phyloP scores from a whole-genome alignment of 2,329 filamentous ascomycete genomes.

The Sporothrix mexicana region DNA sequence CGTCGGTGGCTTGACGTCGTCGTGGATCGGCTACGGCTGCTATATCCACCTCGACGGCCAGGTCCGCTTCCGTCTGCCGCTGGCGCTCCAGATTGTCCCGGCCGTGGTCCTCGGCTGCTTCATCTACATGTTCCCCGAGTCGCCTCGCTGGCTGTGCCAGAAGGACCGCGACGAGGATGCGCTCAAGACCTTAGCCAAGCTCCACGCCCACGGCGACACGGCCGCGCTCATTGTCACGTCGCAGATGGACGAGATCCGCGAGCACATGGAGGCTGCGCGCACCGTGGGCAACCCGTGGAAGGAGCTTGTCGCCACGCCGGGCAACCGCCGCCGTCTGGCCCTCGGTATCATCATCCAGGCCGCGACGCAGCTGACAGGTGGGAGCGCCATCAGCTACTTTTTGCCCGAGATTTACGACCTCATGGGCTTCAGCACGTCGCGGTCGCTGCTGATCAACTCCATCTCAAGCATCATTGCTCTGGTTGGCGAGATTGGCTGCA shows the following conservation, averaged over 20 bases:
- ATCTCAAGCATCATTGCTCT: slow-evolving; percentile 8
- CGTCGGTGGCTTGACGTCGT: neutral
- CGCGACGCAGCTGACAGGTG: neutral
- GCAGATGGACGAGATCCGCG: slow-evolving; percentile 9
- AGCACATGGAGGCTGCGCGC: slow-evolving; percentile 7
- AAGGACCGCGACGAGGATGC: slow-evolving; percentile 5
- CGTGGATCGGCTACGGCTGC: slow-evolving; percentile 6
- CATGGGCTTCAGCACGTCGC: slow-evolving; percentile 15
- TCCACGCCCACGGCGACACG: slow-evolving; percentile 5
- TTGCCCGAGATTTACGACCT: slow-evolving; percentile 11
- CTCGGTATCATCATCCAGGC: slow-evolving; percentile 7
- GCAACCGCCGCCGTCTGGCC: neutral
- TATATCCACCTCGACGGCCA: neutral
- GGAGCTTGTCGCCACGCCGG: neutral
- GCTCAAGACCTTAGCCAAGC: neutral
- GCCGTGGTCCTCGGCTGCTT: neutral
- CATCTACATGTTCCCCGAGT: slow-evolving; percentile 10
- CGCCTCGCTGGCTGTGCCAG: neutral
- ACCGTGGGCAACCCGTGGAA: slow-evolving; percentile 4
- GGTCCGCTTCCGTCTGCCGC: neutral
- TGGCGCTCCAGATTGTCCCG: neutral
- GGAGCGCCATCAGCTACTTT: slow-evolving; percentile 8
- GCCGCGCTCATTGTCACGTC: neutral
- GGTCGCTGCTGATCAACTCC: slow-evolving; percentile 6
- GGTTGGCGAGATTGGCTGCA: slow-evolving; percentile 10